These are phyloP conservation scores for Monosporascus ibericus DNA, from an alignment of 2,329 filamentous ascomycete genomes.

Conservation along the genomic window DNA sequence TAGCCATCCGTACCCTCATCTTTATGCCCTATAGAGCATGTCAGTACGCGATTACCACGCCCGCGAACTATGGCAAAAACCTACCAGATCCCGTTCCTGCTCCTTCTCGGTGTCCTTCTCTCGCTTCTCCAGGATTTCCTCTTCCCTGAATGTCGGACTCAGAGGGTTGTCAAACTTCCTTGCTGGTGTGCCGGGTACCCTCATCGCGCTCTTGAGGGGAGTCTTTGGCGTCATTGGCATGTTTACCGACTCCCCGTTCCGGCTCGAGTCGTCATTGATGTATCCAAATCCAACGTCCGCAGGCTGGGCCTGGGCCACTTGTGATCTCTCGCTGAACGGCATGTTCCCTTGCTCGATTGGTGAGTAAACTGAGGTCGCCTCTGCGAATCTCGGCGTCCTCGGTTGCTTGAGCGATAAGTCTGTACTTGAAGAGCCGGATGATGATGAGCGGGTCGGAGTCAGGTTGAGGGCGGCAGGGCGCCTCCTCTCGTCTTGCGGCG, in stretches of 20 bases:
- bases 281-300: constrained; percentile 92
- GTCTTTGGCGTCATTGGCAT: constrained; percentile 65
- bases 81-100: constrained; percentile 81
- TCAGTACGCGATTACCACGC: constrained; percentile 30
- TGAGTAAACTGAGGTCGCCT: constrained; percentile 74
- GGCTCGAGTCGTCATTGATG: constrained; percentile 52
- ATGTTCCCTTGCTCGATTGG: constrained; percentile 56
- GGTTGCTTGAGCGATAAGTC: constrained; percentile 56
- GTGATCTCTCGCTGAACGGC: constrained; percentile 53
- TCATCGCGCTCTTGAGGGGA: constrained; percentile 86
- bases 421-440: constrained; percentile 46
- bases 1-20: constrained; percentile 82
- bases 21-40: constrained; percentile 70
- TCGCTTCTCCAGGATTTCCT: constrained; percentile 78
- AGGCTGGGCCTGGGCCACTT: constrained; percentile 61
- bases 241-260: constrained; percentile 48
- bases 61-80: constrained; percentile 27
- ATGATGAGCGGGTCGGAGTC: constrained; percentile 41
- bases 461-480: constrained; percentile 52
- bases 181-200: constrained; percentile 74
- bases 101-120: constrained; percentile 78
- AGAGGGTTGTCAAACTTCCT: constrained; percentile 69
- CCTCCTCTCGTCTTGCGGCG: constrained; percentile 45
- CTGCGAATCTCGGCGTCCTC: constrained; percentile 72
- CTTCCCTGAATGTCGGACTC: constrained; percentile 87